Conservation (phyloP, 129 eudicot species). For the Sambucus nigra region DNA sequence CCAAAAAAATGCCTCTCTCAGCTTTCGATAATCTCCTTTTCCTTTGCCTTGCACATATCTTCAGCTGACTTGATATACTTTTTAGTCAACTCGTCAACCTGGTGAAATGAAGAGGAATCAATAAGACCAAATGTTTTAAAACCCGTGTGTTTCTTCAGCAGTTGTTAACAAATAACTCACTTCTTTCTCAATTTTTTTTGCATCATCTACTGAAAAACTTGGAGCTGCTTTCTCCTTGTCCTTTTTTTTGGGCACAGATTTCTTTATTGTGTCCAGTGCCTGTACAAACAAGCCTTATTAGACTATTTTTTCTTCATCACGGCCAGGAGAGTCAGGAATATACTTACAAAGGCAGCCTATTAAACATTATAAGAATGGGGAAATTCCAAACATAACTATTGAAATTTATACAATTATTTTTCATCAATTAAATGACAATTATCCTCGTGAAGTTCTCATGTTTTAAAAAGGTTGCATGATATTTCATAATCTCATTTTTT, state of each 20-base stretch:
- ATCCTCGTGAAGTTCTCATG: too few relatives aligned
- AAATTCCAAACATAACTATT: too few relatives aligned
- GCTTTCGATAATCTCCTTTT: constrained; percentile 66
- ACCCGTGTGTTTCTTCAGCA: neutral
- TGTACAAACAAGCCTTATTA: constrained; percentile 14
- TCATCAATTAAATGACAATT: too few relatives aligned
- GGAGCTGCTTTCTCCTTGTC: constrained; percentile 44
- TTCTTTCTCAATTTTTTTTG: constrained; percentile 89
- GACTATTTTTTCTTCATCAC: too few relatives aligned
- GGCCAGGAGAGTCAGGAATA: too few relatives aligned
- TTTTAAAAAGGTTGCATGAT: too few relatives aligned
- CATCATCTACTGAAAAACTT: constrained; percentile 62
- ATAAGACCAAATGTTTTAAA: neutral
- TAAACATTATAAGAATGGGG: too few relatives aligned
- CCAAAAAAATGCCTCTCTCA: constrained; percentile 17
- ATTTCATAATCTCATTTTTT: too few relatives aligned
- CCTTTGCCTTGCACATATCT: constrained; percentile 94
- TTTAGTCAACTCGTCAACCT: constrained; percentile 89
- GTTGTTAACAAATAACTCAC: constrained; percentile 28
- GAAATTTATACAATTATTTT: too few relatives aligned
- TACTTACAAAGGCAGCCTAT: too few relatives aligned
- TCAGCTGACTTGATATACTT: constrained; percentile 83
- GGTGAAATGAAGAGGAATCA: constrained; percentile 12
- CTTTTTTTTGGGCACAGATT: constrained; percentile 55
- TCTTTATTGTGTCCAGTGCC: constrained; percentile 85